Base-by-base conservation (phyloP, 208 protist genomes). In the Leishmania braziliensis region DNA sequence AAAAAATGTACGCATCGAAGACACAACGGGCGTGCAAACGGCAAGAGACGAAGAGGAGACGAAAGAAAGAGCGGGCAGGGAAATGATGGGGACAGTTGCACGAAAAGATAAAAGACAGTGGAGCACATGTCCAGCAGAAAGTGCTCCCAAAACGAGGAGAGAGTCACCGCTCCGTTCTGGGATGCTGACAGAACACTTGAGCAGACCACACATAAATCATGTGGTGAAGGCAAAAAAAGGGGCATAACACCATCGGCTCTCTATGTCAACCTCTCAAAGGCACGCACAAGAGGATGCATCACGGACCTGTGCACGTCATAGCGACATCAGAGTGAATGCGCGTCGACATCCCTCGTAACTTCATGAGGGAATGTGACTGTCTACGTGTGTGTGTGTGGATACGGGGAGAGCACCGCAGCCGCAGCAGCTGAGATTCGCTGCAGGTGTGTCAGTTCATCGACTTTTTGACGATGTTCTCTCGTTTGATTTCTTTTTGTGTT, bases 401-500 rank as follows among this genome's bases (percentile, higher is more conserved):
- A 26, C 10, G 46, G 4, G 36, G n/a, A 29, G 26, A 73, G 46
- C 23, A 53, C 69, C 16, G 29, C 23, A 36, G 23, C 39, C 29
- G 43, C 5, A 54, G 23, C 23, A 73, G 69, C 36, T 29, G 9
- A 12, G 10, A 73, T 16, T 33, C 9, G 46, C 69, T 36, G 10
- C 46, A 73, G 9, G 10, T 1, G 26, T 29, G 26, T 26, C 36
- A 9, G 3, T 5, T 76, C 26, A 62, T 68, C 68, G 3, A 54
- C 43, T 63, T 74, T 29, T 18, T 48, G 36, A 33, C 29, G 51
- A 76, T 43, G 29, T 39, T 69, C 70, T 51, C 26, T 43, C 69
- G 8, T 63, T 9, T 58, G n/a, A 73, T 12, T 78, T 39, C 62
- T 83, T 10, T 33, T 78, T 18, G 9, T 51, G 14, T 78, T 76